Evolutionary conservation across 2,329 filamentous ascomycete species (phyloP).

Genomic region (Fusarium xyrophilum): DNA sequence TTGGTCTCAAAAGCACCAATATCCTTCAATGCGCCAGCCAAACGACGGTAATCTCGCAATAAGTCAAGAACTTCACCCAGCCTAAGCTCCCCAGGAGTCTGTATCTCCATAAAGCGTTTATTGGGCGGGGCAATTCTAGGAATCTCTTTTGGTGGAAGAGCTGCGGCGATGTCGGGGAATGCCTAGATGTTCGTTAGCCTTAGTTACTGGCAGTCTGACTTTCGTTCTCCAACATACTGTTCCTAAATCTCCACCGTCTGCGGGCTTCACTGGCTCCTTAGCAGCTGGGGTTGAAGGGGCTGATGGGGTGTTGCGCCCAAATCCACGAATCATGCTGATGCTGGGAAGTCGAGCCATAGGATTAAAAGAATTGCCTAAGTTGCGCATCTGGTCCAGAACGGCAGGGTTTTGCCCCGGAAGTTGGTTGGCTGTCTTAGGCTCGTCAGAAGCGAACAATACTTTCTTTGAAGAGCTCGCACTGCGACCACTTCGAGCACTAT

Average conservation of each 20-base stretch:
- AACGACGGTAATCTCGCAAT: conserved; percentile 74
- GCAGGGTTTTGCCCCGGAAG: conserved; percentile 56
- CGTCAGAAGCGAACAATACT: conserved; percentile 56
- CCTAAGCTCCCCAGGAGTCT: conserved; percentile 72
- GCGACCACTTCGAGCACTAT: conserved; percentile 71
- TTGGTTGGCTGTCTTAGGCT: conserved; percentile 40
- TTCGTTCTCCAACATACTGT: conserved; percentile 54
- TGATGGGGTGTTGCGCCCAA: conserved; percentile 64
- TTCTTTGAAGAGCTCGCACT: conserved; percentile 69
- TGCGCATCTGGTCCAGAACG: conserved; percentile 80
- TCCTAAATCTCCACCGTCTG: conserved; percentile 63
- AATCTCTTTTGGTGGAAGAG: conserved; percentile 61
- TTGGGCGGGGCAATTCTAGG: conserved; percentile 70
- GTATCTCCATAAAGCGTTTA: conserved; percentile 74
- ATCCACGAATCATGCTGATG: conserved; percentile 77
- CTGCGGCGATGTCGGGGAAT: conserved; percentile 65
- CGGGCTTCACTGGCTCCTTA: conserved; percentile 48
- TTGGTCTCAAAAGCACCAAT: conserved; percentile 64
- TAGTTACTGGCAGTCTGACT: neutral
- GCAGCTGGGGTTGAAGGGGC: conserved; percentile 48
- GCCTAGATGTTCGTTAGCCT: conserved; percentile 50
- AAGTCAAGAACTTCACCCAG: conserved; percentile 77
- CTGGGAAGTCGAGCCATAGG: conserved; percentile 79
- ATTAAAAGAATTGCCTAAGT: conserved; percentile 80
- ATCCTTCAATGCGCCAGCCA: conserved; percentile 70